phyloP scores from a whole-genome alignment of 495 filamentous ascomycete species.

The Terfezia boudieri region DNA sequence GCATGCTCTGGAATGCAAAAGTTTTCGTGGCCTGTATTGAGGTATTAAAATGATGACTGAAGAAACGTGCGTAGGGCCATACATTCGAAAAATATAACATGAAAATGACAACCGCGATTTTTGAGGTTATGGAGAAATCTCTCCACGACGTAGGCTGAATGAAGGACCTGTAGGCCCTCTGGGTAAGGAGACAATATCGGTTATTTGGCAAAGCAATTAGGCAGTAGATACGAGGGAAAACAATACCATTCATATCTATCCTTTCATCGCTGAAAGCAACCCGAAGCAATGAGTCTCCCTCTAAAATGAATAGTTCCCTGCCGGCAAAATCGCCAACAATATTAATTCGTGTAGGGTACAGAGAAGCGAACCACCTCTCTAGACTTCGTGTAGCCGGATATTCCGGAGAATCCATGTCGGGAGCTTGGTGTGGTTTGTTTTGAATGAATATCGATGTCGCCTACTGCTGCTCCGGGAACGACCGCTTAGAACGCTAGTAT shows the following conservation, averaged over 20 bases:
- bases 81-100: constrained; percentile 41
- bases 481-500: too few species aligned
- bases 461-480: too few species aligned
- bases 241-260: constrained; percentile 36
- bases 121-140: constrained; percentile 34
- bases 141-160: constrained; percentile 47
- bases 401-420: too few species aligned
- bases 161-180: constrained; percentile 47
- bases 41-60: background rate
- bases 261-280: constrained; percentile 33
- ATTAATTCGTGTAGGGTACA: constrained; percentile 23
- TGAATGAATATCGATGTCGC: too few species aligned
- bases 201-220: too few species aligned
- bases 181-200: constrained; percentile 17
- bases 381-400: background rate
- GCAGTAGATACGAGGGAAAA: background rate
- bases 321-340: constrained; percentile 55
- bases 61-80: too few species aligned
- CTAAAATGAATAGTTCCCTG: constrained; percentile 44
- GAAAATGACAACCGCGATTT: constrained; percentile 41
- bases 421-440: too few species aligned
- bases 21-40: too few species aligned
- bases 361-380: background rate
- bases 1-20: background rate
- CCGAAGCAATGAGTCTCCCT: constrained; percentile 49